These are phyloP conservation scores for Aspergillus sp. DNA, from an alignment of 2,329 filamentous ascomycete species.

Conservation along the genomic window DNA sequence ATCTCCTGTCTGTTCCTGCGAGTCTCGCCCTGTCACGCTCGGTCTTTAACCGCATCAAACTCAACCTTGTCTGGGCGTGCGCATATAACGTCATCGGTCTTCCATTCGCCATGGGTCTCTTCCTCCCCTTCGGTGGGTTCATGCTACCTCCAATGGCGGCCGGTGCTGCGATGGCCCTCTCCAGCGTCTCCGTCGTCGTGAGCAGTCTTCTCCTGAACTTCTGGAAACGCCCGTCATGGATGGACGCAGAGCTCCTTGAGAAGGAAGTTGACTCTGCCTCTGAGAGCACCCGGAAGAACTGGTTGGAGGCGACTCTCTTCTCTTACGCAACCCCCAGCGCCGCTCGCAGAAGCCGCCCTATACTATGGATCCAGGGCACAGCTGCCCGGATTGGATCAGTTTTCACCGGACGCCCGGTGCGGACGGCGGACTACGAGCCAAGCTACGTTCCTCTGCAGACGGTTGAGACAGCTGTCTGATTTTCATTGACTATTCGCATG, in stretches of 20 bases:
- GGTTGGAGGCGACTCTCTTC: conserved; percentile 36
- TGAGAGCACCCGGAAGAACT: conserved; percentile 27
- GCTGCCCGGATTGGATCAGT: conserved; percentile 33
- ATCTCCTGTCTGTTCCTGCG: conserved; percentile 91
- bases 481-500: conserved; percentile 12
- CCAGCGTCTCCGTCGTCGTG: conserved; percentile 85
- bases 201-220: conserved; percentile 83
- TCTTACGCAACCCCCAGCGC: conserved; percentile 25
- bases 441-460: conserved; percentile 51
- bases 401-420: conserved; percentile 33
- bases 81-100: conserved; percentile 89
- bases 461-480: conserved; percentile 43
- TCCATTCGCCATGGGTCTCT: conserved; percentile 95
- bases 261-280: conserved; percentile 52
- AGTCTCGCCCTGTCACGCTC: conserved; percentile 78
- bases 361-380: conserved; percentile 26
- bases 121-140: conserved; percentile 84
- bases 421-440: conserved; percentile 38
- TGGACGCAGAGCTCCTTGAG: conserved; percentile 72
- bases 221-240: conserved; percentile 85
- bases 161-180: conserved; percentile 89
- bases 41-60: conserved; percentile 91
- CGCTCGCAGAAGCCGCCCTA: conserved; percentile 19
- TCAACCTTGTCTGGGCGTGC: conserved; percentile 92
- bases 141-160: conserved; percentile 89